Conservation (phyloP, 257 asterid species). For the Solanum ossicruentum region DNA sequence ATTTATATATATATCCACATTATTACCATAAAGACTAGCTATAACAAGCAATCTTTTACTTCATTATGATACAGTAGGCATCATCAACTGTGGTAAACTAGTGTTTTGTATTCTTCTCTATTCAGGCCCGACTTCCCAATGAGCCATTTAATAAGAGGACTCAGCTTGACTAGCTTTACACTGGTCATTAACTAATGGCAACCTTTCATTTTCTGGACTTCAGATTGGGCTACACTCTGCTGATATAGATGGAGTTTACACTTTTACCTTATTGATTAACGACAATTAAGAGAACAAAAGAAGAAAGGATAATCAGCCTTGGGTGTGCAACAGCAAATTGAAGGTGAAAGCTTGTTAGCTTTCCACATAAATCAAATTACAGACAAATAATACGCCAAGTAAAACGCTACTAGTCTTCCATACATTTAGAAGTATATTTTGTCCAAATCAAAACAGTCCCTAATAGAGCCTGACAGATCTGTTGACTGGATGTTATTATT, state of each 20-base stretch:
- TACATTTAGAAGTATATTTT: not conserved
- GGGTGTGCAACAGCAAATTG: not conserved
- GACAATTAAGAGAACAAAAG: not conserved
- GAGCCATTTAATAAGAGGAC: not conserved
- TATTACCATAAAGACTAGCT: not conserved
- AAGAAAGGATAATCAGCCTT: not conserved
- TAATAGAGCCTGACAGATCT: not conserved
- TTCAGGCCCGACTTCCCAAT: not conserved
- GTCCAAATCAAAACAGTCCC: not conserved
- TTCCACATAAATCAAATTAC: not conserved
- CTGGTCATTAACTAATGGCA: not conserved
- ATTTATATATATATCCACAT: not conserved
- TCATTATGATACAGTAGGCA: not conserved
- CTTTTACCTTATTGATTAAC: not conserved
- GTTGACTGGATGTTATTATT: not conserved
- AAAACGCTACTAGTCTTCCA: not conserved
- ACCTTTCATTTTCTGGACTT: not conserved
- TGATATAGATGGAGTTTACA: not conserved
- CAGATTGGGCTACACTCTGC: not conserved
- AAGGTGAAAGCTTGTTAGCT: not conserved
- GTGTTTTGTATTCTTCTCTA: not conserved
- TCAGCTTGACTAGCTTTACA: not conserved
- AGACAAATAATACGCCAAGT: not conserved
- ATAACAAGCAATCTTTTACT: not conserved
- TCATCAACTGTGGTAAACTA: not conserved